These are phyloP conservation scores for Pseudogymnoascus sp. DNA, from an alignment of 2,329 filamentous ascomycete genomes.

Conservation along the genomic window DNA sequence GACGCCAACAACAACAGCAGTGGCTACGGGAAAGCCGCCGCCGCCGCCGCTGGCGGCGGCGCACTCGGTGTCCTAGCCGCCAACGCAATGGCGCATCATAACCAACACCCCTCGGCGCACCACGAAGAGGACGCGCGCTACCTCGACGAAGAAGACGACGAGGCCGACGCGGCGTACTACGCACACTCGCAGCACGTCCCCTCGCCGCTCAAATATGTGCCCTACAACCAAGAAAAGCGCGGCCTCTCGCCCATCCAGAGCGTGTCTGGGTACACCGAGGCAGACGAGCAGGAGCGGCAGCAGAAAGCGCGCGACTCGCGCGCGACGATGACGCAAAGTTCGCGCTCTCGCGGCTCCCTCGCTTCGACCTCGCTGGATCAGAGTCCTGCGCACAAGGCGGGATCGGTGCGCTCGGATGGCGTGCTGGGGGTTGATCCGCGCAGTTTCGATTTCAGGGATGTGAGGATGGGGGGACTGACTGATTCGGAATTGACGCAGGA, in stretches of 20 bases:
- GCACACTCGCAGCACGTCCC: conserved; percentile 48
- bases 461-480: conserved; percentile 27
- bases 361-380: conserved; percentile 38
- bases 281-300: conserved; percentile 44
- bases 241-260: conserved; percentile 85
- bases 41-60: conserved; percentile 22
- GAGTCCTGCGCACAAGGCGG: conserved; percentile 36
- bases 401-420: conserved; percentile 42
- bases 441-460: conserved; percentile 28
- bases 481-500: conserved; percentile 39
- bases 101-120: conserved; percentile 14
- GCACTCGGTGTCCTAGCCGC: conserved; percentile 23
- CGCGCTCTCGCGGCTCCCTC: conserved; percentile 54
- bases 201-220: conserved; percentile 56
- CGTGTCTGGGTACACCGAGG: conserved; percentile 76
- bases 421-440: conserved; percentile 22
- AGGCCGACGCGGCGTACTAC: conserved; percentile 37
- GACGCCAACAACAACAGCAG: conserved; percentile 25
- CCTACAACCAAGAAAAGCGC: conserved; percentile 60
- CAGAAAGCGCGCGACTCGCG: conserved; percentile 49
- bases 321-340: conserved; percentile 36
- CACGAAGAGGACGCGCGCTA: conserved; percentile 23
- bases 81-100: conserved; percentile 30
- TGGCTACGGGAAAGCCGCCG: conserved; percentile 20
- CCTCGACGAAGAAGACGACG: conserved; percentile 21